Evolutionary conservation across 75 land plant species (phyloP).

Genomic region (Sequoiadendron giganteum): DNA sequence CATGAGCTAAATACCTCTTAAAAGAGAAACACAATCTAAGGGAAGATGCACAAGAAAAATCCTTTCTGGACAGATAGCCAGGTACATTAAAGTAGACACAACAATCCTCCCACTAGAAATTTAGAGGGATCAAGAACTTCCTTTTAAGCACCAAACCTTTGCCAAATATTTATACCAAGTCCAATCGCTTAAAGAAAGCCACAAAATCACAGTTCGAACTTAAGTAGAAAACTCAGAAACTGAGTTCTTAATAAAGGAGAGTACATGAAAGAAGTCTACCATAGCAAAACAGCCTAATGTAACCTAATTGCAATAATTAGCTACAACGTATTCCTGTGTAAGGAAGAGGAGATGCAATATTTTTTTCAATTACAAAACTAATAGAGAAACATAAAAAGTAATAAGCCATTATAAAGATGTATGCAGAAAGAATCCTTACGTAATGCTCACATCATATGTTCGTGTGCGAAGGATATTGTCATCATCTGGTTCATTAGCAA

Average conservation of each 20-base stretch:
- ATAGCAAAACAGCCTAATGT: background rate
- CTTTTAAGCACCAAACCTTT: background rate
- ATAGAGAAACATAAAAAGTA: background rate
- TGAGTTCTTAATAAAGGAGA: background rate
- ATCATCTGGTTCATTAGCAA: conserved; percentile 91
- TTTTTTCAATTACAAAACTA: background rate
- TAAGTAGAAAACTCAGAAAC: background rate
- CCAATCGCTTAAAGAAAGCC: background rate
- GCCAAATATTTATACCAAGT: background rate
- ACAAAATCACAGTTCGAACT: background rate
- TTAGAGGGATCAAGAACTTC: background rate
- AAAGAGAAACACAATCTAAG: background rate
- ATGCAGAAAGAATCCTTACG: conserved; percentile 56
- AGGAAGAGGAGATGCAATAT: background rate
- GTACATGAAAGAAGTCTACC: background rate
- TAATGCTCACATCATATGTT: conserved; percentile 98
- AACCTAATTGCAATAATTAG: background rate
- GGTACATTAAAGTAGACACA: background rate
- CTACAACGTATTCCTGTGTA: background rate
- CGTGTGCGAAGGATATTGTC: conserved; percentile 90
- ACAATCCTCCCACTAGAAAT: background rate
- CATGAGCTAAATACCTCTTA: background rate
- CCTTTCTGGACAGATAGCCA: background rate
- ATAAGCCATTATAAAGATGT: background rate
- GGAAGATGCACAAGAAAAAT: background rate